phyloP scores from a whole-genome alignment of 1,139 yeast species.

The Suhomyces ambrosiae region DNA sequence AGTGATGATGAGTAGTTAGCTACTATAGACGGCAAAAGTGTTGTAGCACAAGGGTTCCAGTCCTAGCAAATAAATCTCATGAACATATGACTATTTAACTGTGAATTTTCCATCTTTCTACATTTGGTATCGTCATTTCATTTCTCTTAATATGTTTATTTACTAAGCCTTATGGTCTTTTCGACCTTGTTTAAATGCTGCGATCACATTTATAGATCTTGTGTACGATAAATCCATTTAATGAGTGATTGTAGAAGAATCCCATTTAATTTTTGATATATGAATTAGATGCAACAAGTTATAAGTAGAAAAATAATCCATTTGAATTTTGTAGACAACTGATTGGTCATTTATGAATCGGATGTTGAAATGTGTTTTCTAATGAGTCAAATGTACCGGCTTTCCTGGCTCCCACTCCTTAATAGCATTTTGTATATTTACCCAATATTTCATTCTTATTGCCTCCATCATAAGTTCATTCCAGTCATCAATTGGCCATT shows the following conservation, averaged over 20 bases:
- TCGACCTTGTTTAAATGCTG: slow-evolving; percentile 8
- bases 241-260: too few relatives aligned
- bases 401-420: slow-evolving; percentile 79
- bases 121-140: slow-evolving; percentile 7
- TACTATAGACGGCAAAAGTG: neutral
- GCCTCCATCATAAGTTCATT: slow-evolving; percentile 65
- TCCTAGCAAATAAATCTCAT: too few relatives aligned
- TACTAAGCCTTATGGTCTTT: slow-evolving; percentile 3
- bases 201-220: slow-evolving; percentile 10
- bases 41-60: too few relatives aligned
- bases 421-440: slow-evolving; percentile 70
- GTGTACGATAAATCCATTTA: slow-evolving; percentile 8
- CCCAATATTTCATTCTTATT: slow-evolving; percentile 81
- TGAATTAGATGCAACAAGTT: neutral
- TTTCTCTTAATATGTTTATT: slow-evolving; percentile 9
- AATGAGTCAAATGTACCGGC: slow-evolving; percentile 65
- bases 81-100: too few relatives aligned
- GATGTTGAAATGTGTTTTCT: slow-evolving; percentile 14
- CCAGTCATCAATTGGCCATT: slow-evolving; percentile 45
- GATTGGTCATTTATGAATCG: too few relatives aligned
- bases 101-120: neutral
- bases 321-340: too few relatives aligned
- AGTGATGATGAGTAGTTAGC: slow-evolving; percentile 30
- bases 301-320: too few relatives aligned
- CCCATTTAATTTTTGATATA: neutral